Percentiles rank a stretch among this genome's conserved stretches.
phyloP scores from a whole-genome alignment of 2,329 filamentous ascomycete genomes.

The Beauveria brongniartii region DNA sequence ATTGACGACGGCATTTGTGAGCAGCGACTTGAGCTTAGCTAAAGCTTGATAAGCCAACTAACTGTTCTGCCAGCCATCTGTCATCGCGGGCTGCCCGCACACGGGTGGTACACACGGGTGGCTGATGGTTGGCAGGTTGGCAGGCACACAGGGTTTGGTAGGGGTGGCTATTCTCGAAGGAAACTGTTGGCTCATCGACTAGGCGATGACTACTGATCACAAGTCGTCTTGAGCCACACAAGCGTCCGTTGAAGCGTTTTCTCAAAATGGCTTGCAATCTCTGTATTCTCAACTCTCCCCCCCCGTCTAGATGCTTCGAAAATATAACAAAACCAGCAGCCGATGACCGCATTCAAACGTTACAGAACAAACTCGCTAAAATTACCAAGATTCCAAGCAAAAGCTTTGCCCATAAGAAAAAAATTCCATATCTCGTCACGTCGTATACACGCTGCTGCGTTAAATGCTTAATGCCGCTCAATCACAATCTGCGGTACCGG shows the following conservation, averaged over 20 bases:
- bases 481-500: constrained; percentile 13
- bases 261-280: background rate
- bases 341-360: background rate
- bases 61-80: constrained; percentile 10
- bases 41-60: constrained; percentile 20
- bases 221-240: no score
- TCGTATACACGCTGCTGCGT: background rate
- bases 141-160: no score
- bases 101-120: background rate
- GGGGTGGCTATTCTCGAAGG: background rate
- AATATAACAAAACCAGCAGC: background rate
- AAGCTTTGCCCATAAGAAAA: background rate
- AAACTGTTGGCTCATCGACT: background rate
- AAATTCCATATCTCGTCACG: background rate
- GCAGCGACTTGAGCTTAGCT: constrained; percentile 17
- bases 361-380: background rate
- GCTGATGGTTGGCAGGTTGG: background rate
- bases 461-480: constrained; percentile 7
- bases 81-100: background rate
- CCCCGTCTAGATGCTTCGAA: background rate
- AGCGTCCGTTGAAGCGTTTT: no score
- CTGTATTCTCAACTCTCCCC: background rate
- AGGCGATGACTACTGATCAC: no score
- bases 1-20: background rate
- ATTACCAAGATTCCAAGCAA: background rate